These are phyloP conservation scores for Triangularia setosa DNA, from an alignment of 2,329 filamentous ascomycete genomes.

Conservation along the genomic window DNA sequence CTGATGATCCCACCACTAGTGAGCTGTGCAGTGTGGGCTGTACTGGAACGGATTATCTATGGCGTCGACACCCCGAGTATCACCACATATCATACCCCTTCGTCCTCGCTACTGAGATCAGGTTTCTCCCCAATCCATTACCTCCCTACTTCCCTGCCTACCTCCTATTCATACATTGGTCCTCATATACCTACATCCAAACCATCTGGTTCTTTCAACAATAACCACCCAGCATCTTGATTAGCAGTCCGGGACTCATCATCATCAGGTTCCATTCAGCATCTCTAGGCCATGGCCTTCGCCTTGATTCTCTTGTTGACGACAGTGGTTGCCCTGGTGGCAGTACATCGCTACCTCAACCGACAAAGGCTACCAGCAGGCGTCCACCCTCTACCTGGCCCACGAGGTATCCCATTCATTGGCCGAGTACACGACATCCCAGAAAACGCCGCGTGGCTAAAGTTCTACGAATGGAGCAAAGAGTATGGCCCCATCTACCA, in stretches of 20 bases:
- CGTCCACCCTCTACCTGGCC: slow-evolving; percentile 29
- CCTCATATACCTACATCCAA: not conserved
- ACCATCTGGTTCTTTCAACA: not conserved
- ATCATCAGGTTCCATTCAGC: not conserved
- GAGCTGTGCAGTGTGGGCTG: not conserved
- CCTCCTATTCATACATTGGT: not conserved
- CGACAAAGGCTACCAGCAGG: slow-evolving; percentile 28
- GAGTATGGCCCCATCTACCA: slow-evolving; percentile 46
- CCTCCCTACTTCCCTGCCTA: not conserved
- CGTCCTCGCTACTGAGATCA: not conserved
- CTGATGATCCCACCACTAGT: not conserved
- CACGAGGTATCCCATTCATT: slow-evolving; percentile 38
- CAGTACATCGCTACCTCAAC: slow-evolving; percentile 14
- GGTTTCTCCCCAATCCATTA: not conserved
- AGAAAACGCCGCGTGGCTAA: slow-evolving; percentile 39
- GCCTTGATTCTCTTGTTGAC: slow-evolving; percentile 2
- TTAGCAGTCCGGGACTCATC: not conserved
- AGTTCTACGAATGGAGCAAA: slow-evolving; percentile 47
- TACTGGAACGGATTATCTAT: not conserved
- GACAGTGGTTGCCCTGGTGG: slow-evolving; percentile 14
- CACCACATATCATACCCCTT: not conserved
- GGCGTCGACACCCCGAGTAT: not conserved
- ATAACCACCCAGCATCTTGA: not conserved
- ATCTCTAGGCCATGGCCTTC: slow-evolving; percentile 10
- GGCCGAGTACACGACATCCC: slow-evolving; percentile 46